Conservation (phyloP, 2,329 filamentous ascomycete species). For the Aureobasidium sp. region DNA sequence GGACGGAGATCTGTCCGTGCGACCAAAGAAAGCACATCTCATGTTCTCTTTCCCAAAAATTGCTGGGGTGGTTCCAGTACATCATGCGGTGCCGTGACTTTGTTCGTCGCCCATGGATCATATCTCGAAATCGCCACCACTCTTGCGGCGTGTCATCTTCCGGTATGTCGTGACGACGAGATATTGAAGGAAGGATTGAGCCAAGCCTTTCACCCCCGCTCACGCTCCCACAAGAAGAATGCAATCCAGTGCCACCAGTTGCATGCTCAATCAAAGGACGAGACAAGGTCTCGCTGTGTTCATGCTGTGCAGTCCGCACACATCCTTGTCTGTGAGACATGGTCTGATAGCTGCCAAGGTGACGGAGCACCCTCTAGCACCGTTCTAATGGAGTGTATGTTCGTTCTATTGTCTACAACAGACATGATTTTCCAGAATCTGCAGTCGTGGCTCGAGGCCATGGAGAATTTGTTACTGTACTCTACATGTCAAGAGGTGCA, state of each 20-base stretch:
- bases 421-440: not conserved
- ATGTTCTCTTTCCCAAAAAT: not conserved
- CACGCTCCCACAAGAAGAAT: not conserved
- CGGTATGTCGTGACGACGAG: not conserved
- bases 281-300: not conserved
- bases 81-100: not conserved
- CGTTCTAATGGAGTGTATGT: not conserved
- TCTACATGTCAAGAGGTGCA: slow-evolving; percentile 12
- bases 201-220: not conserved
- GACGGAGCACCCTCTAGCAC: not conserved
- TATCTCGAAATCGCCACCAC: not conserved
- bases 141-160: too few relatives aligned
- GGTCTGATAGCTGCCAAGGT: not conserved
- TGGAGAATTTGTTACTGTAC: not conserved
- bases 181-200: not conserved
- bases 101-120: too few relatives aligned
- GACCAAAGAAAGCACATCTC: not conserved
- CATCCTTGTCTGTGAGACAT: slow-evolving; percentile 5
- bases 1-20: slow-evolving; percentile 11
- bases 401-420: not conserved
- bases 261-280: not conserved
- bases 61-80: not conserved
- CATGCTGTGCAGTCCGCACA: not conserved
- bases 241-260: not conserved
- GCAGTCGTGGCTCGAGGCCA: slow-evolving; percentile 2